Conservation (phyloP, 1,284 basidiomycete species). For the Flammula alnicola region DNA sequence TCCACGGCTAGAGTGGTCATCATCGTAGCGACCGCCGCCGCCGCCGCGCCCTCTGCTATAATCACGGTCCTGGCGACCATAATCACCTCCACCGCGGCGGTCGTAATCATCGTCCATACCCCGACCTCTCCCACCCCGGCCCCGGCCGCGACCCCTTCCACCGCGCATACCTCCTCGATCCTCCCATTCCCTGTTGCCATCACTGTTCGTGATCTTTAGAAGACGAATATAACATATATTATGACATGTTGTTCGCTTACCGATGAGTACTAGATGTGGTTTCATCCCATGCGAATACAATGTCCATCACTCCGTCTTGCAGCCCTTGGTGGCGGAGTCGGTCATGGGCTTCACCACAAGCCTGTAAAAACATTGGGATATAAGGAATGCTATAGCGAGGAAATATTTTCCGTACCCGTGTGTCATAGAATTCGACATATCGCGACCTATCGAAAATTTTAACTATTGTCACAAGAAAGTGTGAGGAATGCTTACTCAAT, state of each 20-base stretch:
- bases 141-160: conserved; percentile 38
- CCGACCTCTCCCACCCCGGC: conserved; percentile 40
- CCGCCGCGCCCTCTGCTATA: conserved; percentile 46
- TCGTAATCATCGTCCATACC: too few species aligned
- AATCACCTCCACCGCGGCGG: conserved; percentile 43
- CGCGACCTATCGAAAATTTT: conserved; percentile 60
- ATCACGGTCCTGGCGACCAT: conserved; percentile 56
- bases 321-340: conserved; percentile 77
- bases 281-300: conserved; percentile 88
- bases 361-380: conserved; percentile 44
- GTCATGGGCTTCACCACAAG: conserved; percentile 81
- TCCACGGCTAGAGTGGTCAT: conserved; percentile 40
- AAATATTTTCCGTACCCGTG: conserved; percentile 55
- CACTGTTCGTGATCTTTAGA: conserved; percentile 31
- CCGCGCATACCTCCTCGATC: conserved; percentile 44
- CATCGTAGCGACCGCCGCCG: conserved; percentile 52
- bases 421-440: conserved; percentile 90
- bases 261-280: conserved; percentile 33
- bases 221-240: neutral
- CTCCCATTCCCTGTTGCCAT: conserved; percentile 39
- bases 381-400: conserved; percentile 2
- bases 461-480: neutral
- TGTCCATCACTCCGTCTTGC: conserved; percentile 87
- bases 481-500: conserved; percentile 55
- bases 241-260: conserved; percentile 24